phyloP scores from a whole-genome alignment of 352 stramenopile genomes.

The Pythium rishiriense region DNA sequence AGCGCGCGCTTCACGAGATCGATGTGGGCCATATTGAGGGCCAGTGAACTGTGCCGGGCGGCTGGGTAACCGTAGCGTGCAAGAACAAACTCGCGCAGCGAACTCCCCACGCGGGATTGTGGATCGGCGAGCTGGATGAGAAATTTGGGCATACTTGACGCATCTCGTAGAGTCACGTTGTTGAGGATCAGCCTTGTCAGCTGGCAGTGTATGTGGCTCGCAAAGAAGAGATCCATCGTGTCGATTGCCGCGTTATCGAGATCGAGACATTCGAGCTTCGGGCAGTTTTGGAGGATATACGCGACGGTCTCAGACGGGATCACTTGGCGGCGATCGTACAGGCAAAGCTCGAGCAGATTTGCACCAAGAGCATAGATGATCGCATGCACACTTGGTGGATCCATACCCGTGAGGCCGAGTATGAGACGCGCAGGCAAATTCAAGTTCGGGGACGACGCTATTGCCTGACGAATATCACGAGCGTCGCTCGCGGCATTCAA shows the following conservation, averaged over 20 bases:
- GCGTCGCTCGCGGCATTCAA: constrained; percentile 1
- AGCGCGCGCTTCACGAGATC: constrained; percentile 4
- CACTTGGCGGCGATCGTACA: constrained; percentile 3
- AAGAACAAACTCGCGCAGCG: constrained; percentile 13
- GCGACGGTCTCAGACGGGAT: constrained; percentile 7
- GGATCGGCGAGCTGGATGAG: constrained; percentile 6
- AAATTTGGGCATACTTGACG: background rate
- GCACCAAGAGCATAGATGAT: constrained; percentile 9
- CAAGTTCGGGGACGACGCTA: background rate
- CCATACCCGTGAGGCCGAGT: constrained; percentile 6
- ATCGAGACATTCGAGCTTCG: constrained; percentile 10
- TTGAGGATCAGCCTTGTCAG: constrained; percentile 4
- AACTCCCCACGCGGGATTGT: constrained; percentile 7
- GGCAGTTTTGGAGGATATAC: constrained; percentile 8
- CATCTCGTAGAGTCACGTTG: constrained; percentile 9
- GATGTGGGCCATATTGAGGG: background rate
- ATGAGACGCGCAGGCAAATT: constrained; percentile 4
- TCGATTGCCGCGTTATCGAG: constrained; percentile 16
- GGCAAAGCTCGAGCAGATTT: background rate
- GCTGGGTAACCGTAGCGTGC: background rate
- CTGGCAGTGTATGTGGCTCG: background rate
- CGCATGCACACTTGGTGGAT: constrained; percentile 9
- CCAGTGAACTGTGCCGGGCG: background rate
- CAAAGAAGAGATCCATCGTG: constrained; percentile 13
- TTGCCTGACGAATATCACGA: background rate